Evolutionary conservation across 805 yeast species (phyloP).

Genomic region (Ogataea nonfermentans): DNA sequence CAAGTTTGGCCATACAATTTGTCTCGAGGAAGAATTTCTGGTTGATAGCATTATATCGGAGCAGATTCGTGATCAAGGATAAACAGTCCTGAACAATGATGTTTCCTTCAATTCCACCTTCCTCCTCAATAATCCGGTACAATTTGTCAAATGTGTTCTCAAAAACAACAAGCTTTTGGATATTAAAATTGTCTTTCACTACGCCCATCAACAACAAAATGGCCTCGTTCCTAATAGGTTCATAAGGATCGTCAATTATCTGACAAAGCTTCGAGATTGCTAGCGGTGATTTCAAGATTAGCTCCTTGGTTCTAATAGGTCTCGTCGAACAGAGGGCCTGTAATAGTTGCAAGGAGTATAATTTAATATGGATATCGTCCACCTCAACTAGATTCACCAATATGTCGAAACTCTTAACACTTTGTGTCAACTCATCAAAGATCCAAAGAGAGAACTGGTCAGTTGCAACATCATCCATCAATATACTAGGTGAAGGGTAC

Average conservation of each 20-base stretch:
- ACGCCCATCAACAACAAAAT: constrained; percentile 80
- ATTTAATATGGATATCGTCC: constrained; percentile 69
- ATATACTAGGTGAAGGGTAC: constrained; percentile 69
- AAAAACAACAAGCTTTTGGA: constrained; percentile 91
- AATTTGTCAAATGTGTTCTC: constrained; percentile 86
- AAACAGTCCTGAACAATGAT: constrained; percentile 90
- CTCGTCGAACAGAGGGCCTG: constrained; percentile 83
- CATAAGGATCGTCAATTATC: constrained; percentile 61
- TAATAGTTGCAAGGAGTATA: constrained; percentile 80
- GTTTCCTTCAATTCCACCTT: constrained; percentile 88
- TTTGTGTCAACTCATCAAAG: constrained; percentile 86
- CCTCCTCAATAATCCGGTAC: constrained; percentile 76
- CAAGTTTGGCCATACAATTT: constrained; percentile 67
- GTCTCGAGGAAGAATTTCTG: constrained; percentile 88
- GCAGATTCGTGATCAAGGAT: constrained; percentile 65
- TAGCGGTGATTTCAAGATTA: constrained; percentile 68
- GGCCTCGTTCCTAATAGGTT: constrained; percentile 87
- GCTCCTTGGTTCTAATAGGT: constrained; percentile 68
- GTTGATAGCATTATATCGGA: constrained; percentile 83
- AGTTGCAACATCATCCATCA: constrained; percentile 50
- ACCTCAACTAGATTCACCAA: constrained; percentile 45
- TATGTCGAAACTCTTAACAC: constrained; percentile 45
- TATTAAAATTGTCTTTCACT: constrained; percentile 75
- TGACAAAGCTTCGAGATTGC: constrained; percentile 75
- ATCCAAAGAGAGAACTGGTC: constrained; percentile 94